Evolutionary conservation across 176 grass and related monocot genomes (phyloP), one percentile per base, ranked within the genome.

Genomic region (Lolium multiflorum): DNA sequence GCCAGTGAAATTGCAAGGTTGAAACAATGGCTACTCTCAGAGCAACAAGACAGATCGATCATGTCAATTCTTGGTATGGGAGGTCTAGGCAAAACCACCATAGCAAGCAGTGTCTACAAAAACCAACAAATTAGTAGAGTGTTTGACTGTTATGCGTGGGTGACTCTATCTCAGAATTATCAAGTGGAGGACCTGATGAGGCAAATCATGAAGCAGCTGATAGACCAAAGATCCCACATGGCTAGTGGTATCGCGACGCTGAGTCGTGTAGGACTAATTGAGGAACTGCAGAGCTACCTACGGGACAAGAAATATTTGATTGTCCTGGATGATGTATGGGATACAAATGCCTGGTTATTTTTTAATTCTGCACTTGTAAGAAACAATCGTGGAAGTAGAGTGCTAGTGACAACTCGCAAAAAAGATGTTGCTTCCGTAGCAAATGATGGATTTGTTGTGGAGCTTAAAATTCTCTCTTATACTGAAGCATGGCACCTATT

Each of bases 51-150:
- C 22, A 76, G 81, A 55, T 35, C 60, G 18, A 13, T 85, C 31
- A 86, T 94, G 9, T 73, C 90, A 7, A 88, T 90, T 12, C 67
- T 67, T 9, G 90, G 93, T 7, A 94, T 94, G 89, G 93, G 89
- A 18, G 87, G 90, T 18, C 4, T 92, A 69, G 93, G 93, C 1
- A 94, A 94, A 85, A 94, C 90, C 24, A 77, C 85, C 5, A 69
- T 90, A 18, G 78, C 87, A 20, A 90, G 62, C 72, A 43, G 41
- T n/a, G 4, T 89, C 25, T 90, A 79, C 73, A 90, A 61, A 41
- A 83, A 90, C 25, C 17, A 71, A 31, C 15, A 17, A 69, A 64
- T 86, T 31, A 81, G 25, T n/a, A 62, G 64, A 10, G 3, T 4
- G 15, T 95, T 92, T 57, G 61, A 78, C 17, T 81, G 88, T 3